Base-by-base conservation (phyloP, 768 basidiomycete genomes). In the Porphyrellus cyaneotinctus region DNA sequence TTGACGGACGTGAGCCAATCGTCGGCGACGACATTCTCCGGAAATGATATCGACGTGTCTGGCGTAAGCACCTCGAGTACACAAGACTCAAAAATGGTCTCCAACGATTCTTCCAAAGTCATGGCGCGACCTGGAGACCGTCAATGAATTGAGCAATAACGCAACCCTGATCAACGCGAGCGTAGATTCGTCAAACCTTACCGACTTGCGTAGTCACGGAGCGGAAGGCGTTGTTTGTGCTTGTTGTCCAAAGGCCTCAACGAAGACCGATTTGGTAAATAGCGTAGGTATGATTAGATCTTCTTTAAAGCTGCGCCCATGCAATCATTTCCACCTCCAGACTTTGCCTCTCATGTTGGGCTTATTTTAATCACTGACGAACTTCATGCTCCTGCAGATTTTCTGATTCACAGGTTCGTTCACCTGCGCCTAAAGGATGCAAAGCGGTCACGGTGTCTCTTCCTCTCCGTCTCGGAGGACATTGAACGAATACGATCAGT, bases 291-390 rank as follows among this genome's bases (percentile, higher is more conserved):
- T 42, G 52, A 61, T 57, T 26, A 59, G 39, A 54, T 51, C 12
- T 36, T 20, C 11, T 9, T 8, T 20, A 11, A 15, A n/a, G 5
- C 26, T 10, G 37, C n/a, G n/a, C n/a, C 22, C 41, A 67, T 68
- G 66, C 66, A 81, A 77, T 56, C 64, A 70, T 77, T 84, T 58
- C 75, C 81, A 28, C 80, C 83, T 2, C 74, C 76, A 22, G 72
- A 80, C 18, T 72, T 87, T 14, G 67, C 72, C 9, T 73, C 79
- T 14, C 72, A 79, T 31, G 74, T 74, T 26, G 75, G 82, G 10
- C 60, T 83, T 15, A 59, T 87, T 12, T 70, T 91, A 0, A 74
- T 91, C 7, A 86, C 87, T 7, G 89, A 91, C 59, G 78, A 87
- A 45, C 72, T 91, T 0, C 71, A 76, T 0, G 79, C 89, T 0